A percentile compares a stretch with the other conserved stretches of the same genome.
Conservation (phyloP, 495 filamentous ascomycete species). For the Trichoderma asperelloides region DNA sequence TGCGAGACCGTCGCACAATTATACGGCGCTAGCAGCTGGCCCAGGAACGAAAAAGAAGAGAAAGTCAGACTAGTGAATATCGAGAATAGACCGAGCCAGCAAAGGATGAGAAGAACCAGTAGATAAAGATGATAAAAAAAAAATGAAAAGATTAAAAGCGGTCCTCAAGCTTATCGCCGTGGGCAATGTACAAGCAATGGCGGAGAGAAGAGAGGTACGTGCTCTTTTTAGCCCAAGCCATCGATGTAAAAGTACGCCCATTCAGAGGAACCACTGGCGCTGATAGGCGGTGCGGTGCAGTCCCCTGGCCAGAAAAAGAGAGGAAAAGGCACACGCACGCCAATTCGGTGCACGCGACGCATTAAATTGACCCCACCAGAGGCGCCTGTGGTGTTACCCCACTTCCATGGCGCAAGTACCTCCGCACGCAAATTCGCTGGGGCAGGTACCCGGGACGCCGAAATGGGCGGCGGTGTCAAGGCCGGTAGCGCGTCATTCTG, state of each 20-base stretch:
- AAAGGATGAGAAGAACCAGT: background rate
- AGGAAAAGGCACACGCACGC: background rate
- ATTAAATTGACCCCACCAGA: background rate
- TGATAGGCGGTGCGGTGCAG: too few species aligned
- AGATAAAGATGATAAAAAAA: background rate
- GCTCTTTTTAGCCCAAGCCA: too few species aligned
- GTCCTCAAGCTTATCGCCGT: background rate
- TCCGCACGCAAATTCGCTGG: background rate
- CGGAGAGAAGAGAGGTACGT: too few species aligned
- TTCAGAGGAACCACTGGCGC: too few species aligned
- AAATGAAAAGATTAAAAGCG: background rate
- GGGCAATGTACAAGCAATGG: too few species aligned
- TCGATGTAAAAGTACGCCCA: too few species aligned
- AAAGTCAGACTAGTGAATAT: background rate
- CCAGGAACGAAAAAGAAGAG: background rate
- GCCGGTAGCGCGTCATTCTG: conserved; percentile 7
- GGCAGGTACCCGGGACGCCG: background rate
- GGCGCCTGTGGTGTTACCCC: background rate
- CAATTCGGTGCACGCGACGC: conserved; percentile 7
- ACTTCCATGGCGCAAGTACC: background rate
- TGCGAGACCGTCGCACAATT: too few species aligned
- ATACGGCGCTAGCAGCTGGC: too few species aligned
- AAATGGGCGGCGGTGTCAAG: background rate
- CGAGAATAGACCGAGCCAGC: background rate
- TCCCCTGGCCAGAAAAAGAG: background rate